Evolutionary conservation across 495 filamentous ascomycete species (phyloP).

Genomic region (Annulohypoxylon bovei): DNA sequence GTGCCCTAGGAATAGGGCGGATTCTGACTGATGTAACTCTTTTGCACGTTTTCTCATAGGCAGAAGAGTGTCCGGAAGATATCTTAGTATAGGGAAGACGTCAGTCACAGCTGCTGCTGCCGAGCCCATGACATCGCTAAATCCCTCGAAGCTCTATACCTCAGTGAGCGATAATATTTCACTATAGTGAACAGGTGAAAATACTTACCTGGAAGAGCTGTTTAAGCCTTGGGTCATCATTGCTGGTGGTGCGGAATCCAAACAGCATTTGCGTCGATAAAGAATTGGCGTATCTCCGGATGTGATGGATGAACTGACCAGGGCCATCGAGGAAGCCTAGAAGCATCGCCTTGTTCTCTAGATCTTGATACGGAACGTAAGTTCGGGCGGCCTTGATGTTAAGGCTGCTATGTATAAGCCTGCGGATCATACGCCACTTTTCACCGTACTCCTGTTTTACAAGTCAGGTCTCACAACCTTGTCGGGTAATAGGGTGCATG

Average conservation of each 20-base stretch:
- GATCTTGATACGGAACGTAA: conserved; percentile 45
- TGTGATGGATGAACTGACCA: conserved; percentile 28
- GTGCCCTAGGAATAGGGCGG: conserved; percentile 49
- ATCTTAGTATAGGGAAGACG: conserved; percentile 54
- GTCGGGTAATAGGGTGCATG: background rate
- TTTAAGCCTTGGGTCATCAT: conserved; percentile 61
- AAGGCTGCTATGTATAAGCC: conserved; percentile 46
- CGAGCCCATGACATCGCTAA: conserved; percentile 57
- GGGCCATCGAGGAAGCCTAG: conserved; percentile 40
- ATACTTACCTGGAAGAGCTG: conserved; percentile 58
- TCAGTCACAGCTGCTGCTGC: conserved; percentile 52
- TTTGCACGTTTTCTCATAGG: conserved; percentile 44
- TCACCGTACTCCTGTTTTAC: conserved; percentile 45
- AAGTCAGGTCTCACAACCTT: conserved; percentile 7
- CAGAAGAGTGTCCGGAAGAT: conserved; percentile 55
- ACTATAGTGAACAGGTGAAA: background rate
- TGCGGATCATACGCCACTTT: conserved; percentile 55
- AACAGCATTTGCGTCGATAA: conserved; percentile 67
- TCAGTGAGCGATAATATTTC: background rate
- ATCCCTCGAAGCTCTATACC: conserved; percentile 56
- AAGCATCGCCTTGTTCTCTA: conserved; percentile 44
- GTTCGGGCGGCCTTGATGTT: conserved; percentile 44
- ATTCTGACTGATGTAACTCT: conserved; percentile 45
- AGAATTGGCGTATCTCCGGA: conserved; percentile 62
- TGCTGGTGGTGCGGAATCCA: conserved; percentile 59